These are phyloP conservation scores for Ceratonia siliqua DNA, from an alignment of 306 rosid genomes.

Conservation along the genomic window DNA sequence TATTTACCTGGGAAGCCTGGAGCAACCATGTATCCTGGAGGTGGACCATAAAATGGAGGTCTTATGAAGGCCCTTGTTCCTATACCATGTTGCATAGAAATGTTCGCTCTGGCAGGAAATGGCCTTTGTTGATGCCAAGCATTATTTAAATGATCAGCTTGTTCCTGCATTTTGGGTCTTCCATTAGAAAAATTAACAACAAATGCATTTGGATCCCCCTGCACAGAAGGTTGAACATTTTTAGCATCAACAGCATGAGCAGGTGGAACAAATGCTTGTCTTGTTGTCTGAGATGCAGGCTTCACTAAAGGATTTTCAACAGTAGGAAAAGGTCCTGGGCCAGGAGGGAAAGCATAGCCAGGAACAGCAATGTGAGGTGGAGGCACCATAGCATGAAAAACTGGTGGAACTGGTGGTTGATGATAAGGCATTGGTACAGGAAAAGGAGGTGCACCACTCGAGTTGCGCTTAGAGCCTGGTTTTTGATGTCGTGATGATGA, in stretches of 20 bases:
- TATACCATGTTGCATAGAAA: slow-evolving; percentile 66
- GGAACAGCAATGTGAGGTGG: slow-evolving; percentile 67
- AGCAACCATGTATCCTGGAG: slow-evolving; percentile 76
- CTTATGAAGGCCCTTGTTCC: slow-evolving; percentile 77
- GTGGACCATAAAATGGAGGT: slow-evolving; percentile 69
- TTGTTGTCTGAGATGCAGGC: slow-evolving; percentile 60
- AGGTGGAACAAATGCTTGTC: slow-evolving; percentile 61
- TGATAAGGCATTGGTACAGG: slow-evolving; percentile 63
- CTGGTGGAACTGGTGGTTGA: slow-evolving; percentile 56
- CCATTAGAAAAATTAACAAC: slow-evolving; percentile 55
- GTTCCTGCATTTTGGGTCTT: slow-evolving; percentile 68
- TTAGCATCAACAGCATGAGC: slow-evolving; percentile 48
- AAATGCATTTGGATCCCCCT: slow-evolving; percentile 66
- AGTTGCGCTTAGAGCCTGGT: slow-evolving; percentile 62
- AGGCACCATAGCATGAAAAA: slow-evolving; percentile 63
- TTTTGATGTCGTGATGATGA: slow-evolving; percentile 66
- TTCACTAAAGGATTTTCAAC: slow-evolving; percentile 61
- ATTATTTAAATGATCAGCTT: slow-evolving; percentile 62
- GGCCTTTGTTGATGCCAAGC: slow-evolving; percentile 80
- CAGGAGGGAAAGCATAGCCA: slow-evolving; percentile 68
- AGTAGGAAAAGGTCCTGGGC: slow-evolving; percentile 60
- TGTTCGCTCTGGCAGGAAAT: slow-evolving; percentile 60
- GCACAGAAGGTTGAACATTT: slow-evolving; percentile 53
- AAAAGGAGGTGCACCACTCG: slow-evolving; percentile 54
- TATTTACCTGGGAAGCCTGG: slow-evolving; percentile 75